Percentiles rank a stretch among this genome's conserved stretches.
phyloP scores from a whole-genome alignment of 805 yeast genomes.

The Yueomyces sinensis region DNA sequence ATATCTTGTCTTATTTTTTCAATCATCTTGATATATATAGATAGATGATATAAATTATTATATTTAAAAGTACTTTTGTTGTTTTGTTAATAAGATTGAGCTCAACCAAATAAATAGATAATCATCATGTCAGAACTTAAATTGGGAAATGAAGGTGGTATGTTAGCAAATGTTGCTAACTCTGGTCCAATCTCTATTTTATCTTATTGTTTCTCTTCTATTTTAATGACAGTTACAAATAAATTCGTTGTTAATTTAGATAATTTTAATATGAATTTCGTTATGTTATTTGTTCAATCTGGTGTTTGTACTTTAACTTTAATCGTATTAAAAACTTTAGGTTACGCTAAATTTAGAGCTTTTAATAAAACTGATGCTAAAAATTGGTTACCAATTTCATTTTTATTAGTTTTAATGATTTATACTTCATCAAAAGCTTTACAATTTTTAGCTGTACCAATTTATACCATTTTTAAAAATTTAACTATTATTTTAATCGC shows the following conservation, averaged over 20 bases:
- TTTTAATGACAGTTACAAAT: slow-evolving; percentile 94
- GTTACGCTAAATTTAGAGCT: slow-evolving; percentile 70
- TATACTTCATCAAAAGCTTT: slow-evolving; percentile 90
- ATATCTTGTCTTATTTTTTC: too few relatives aligned
- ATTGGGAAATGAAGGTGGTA: neutral
- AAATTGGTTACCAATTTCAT: slow-evolving; percentile 88
- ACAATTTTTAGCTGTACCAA: slow-evolving; percentile 79
- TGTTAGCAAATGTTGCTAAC: slow-evolving; percentile 24
- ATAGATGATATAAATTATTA: too few relatives aligned
- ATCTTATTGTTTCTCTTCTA: slow-evolving; percentile 86
- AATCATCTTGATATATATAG: too few relatives aligned
- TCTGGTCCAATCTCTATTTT: slow-evolving; percentile 53
- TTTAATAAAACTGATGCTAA: slow-evolving; percentile 75
- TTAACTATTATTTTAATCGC: slow-evolving; percentile 90
- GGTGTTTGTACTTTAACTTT: slow-evolving; percentile 67
- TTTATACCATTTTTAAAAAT: slow-evolving; percentile 92
- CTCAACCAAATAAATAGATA: too few relatives aligned
- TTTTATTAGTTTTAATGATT: slow-evolving; percentile 80
- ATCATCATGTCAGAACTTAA: neutral
- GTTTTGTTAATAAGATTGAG: too few relatives aligned
- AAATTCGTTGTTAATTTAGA: slow-evolving; percentile 74
- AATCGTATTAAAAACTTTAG: slow-evolving; percentile 50
- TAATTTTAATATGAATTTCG: slow-evolving; percentile 71
- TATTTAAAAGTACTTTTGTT: too few relatives aligned
- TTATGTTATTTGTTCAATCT: slow-evolving; percentile 76